Base-by-base conservation (phyloP, 345 rosid species). In the Dovyalis caffra region DNA sequence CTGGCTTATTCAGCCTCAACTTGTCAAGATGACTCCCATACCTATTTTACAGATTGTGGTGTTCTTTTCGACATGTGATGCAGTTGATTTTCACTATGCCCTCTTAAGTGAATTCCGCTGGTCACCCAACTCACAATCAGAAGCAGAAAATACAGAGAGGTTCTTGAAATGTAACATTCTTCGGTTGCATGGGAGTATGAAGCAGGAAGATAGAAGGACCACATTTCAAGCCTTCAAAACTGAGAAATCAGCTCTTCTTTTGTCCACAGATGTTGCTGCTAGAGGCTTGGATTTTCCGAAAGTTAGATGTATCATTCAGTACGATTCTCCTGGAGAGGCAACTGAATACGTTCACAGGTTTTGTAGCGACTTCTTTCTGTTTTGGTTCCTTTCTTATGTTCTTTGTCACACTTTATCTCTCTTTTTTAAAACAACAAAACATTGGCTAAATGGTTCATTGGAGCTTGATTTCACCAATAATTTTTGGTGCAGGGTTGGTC, bases 241-340 rank as follows among this genome's bases (percentile, higher is more conserved):
- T 3, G 98, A 93, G 82, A 95, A 89, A 69, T 81, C 76, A 14
- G 98, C 96, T 66, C 94, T 95, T 73, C 92, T 95, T 43, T 74
- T 95, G 76, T 89, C 92, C 70, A 91, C 97, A 21, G 99, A 95
- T 84, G 84, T 93, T 79, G 87, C 97, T 66, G 94, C 99, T 60
- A 90, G 99, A 82, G 99, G 99, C 71, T 79, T 95, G 64, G 99
- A 95, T 83, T 87, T 93, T 85, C 99, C 97, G 23, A 89, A 91
- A 83, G 99, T 95, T 64, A 86, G 84, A 80, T 95, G 97, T 78
- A 95, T 93, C 74, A 87, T 93, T 76, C 99, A 95, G 79, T 95
- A 95, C 64, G 99, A 95, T 86, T 93, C 95, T 76, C 97, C 99
- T 7, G 99, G 99, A 78, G 99, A 95, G 85, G 99, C 99, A 66